Percentiles rank a stretch among this genome's conserved stretches.
Evolutionary conservation across 805 yeast species (phyloP).

Genomic region (Lachancea lanzarotensis): DNA sequence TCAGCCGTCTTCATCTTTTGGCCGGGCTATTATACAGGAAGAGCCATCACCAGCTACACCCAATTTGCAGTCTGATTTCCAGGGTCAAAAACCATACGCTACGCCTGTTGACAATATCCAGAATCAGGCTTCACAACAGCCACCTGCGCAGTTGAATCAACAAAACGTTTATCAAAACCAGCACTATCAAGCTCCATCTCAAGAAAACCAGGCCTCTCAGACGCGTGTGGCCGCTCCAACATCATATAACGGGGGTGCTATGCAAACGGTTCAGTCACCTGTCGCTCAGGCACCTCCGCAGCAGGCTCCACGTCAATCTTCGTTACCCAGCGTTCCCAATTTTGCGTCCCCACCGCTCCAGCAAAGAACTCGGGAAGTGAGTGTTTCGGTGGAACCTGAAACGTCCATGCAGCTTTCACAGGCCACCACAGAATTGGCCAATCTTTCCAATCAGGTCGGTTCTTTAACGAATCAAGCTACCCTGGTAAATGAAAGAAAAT

Average conservation of each 20-base stretch:
- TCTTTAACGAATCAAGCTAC: constrained; percentile 73
- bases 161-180: constrained; percentile 10
- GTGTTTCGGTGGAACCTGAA: constrained; percentile 52
- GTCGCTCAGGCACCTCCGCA: constrained; percentile 22
- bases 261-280: constrained; percentile 19
- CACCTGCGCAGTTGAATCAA: constrained; percentile 9
- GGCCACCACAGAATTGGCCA: constrained; percentile 82
- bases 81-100: background rate
- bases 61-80: constrained; percentile 27
- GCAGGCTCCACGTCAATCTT: constrained; percentile 10
- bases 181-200: background rate
- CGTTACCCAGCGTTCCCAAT: constrained; percentile 31
- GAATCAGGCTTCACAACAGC: constrained; percentile 5
- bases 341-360: constrained; percentile 20
- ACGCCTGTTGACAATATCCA: background rate
- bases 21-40: constrained; percentile 54
- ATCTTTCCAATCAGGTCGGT: constrained; percentile 75
- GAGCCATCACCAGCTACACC: constrained; percentile 14
- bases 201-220: constrained; percentile 10
- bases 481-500: constrained; percentile 59
- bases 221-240: background rate
- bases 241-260: background rate
- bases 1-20: constrained; percentile 80
- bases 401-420: constrained; percentile 63
- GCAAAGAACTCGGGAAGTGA: constrained; percentile 32